These are phyloP conservation scores for Hordeum marinum DNA, from an alignment of 176 grass and related monocot genomes.

Conservation along the genomic window DNA sequence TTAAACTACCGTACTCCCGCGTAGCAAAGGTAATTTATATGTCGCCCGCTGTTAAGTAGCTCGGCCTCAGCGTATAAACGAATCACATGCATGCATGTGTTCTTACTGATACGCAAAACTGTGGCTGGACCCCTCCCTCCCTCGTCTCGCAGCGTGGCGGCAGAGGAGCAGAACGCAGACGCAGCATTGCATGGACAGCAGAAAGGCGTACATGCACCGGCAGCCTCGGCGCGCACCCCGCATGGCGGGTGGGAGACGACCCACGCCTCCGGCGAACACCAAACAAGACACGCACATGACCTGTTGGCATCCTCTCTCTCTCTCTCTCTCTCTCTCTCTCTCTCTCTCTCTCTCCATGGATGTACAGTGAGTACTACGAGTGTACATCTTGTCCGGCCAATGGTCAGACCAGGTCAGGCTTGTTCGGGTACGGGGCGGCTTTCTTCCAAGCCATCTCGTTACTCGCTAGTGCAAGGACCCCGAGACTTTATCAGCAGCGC, in stretches of 20 bases:
- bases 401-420: slow-evolving; percentile 15
- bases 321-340: not conserved
- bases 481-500: not conserved
- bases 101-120: not conserved
- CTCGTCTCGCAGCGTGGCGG: not conserved
- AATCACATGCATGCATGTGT: not conserved
- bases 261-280: slow-evolving; percentile 1
- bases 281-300: slow-evolving; percentile 30
- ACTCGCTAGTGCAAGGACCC: slow-evolving; percentile 22
- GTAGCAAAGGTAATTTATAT: not conserved
- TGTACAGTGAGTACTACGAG: not conserved
- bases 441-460: slow-evolving; percentile 16
- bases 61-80: not conserved
- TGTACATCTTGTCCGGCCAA: not conserved
- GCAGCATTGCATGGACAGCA: not conserved
- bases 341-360: not conserved
- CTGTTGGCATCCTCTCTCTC: not conserved
- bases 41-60: not conserved
- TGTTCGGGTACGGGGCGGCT: not conserved
- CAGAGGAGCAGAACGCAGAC: not conserved
- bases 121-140: not conserved
- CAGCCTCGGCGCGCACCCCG: not conserved
- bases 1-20: not conserved
- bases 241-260: slow-evolving; percentile 10
- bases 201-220: not conserved